A percentile compares a stretch with the other conserved stretches of the same genome.
Conservation (phyloP, 108 stramenopile species). For the Pseudonitzschia pungens region DNA sequence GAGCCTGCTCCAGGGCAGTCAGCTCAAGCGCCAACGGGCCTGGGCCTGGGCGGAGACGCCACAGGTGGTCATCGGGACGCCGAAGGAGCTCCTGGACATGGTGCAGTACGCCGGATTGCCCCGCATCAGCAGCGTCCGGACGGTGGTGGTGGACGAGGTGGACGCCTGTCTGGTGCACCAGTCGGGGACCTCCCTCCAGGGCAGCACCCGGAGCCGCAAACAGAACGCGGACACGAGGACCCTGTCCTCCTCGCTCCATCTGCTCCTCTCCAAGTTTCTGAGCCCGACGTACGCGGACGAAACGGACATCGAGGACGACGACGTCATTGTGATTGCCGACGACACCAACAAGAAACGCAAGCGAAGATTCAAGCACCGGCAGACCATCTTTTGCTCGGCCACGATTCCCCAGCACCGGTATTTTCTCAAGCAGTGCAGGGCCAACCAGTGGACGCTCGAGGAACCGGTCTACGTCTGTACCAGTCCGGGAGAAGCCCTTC, state of each 20-base stretch:
- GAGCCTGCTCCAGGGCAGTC: conserved; percentile 89
- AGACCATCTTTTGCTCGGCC: conserved; percentile 93
- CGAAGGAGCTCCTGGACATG: conserved; percentile 74
- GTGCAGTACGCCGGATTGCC: conserved; percentile 72
- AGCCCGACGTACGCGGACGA: conserved; percentile 75
- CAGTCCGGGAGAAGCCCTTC: conserved; percentile 75
- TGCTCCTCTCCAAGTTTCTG: conserved; percentile 75
- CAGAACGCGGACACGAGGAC: not conserved
- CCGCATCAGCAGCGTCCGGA: conserved; percentile 64
- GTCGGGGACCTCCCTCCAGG: conserved; percentile 36
- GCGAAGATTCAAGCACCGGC: conserved; percentile 49
- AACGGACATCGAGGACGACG: conserved; percentile 28
- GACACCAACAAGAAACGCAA: conserved; percentile 15
- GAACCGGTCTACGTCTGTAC: conserved; percentile 81
- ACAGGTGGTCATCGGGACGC: conserved; percentile 87
- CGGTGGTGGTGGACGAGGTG: conserved; percentile 93
- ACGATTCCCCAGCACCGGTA: conserved; percentile 93
- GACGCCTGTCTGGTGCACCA: conserved; percentile 77
- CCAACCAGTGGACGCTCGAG: conserved; percentile 86
- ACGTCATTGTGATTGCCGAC: conserved; percentile 19
- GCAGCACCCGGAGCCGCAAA: not conserved
- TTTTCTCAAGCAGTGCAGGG: conserved; percentile 81
- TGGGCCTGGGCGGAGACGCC: conserved; percentile 96
- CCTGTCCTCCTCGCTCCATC: conserved; percentile 65
- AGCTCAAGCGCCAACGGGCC: conserved; percentile 73